Conservation (phyloP, 441 rosid species). For the Populus hybrid region DNA sequence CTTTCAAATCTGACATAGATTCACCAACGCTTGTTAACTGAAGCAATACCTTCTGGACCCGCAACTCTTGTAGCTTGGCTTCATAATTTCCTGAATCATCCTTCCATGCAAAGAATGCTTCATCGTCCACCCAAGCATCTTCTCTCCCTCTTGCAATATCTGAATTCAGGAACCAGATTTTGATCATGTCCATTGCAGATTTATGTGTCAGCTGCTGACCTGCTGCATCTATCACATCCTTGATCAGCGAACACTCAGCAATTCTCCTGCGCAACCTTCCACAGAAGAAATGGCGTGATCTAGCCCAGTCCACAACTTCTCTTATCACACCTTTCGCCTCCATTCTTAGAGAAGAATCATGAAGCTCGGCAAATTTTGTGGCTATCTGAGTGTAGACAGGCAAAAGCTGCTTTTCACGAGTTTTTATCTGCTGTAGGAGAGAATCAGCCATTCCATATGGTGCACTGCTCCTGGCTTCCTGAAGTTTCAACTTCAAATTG, state of each 20-base stretch:
- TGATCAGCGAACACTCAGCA: constrained; percentile 67
- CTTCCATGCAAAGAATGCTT: constrained; percentile 88
- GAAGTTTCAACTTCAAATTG: constrained; percentile 56
- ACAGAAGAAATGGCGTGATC: constrained; percentile 70
- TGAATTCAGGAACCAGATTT: constrained; percentile 75
- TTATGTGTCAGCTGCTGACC: constrained; percentile 63
- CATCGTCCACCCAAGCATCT: constrained; percentile 79
- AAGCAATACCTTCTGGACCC: constrained; percentile 52
- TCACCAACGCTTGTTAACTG: constrained; percentile 67
- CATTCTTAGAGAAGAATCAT: constrained; percentile 93
- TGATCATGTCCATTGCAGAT: constrained; percentile 63
- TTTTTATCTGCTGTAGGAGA: constrained; percentile 66
- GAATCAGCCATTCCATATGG: constrained; percentile 42
- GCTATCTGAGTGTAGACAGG: constrained; percentile 93
- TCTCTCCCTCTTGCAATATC: constrained; percentile 45
- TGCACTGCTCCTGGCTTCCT: constrained; percentile 59
- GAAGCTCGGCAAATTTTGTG: constrained; percentile 94
- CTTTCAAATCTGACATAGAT: constrained; percentile 66
- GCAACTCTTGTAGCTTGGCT: constrained; percentile 64
- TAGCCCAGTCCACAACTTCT: constrained; percentile 85
- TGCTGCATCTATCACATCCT: constrained; percentile 58
- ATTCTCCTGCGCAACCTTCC: constrained; percentile 73
- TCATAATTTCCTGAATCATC: constrained; percentile 53
- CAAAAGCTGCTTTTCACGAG: constrained; percentile 85
- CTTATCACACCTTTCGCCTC: constrained; percentile 93